Evolutionary conservation across 2,329 filamentous ascomycete genomes (phyloP).

Genomic region (Pseudogymnoascus sp.): DNA sequence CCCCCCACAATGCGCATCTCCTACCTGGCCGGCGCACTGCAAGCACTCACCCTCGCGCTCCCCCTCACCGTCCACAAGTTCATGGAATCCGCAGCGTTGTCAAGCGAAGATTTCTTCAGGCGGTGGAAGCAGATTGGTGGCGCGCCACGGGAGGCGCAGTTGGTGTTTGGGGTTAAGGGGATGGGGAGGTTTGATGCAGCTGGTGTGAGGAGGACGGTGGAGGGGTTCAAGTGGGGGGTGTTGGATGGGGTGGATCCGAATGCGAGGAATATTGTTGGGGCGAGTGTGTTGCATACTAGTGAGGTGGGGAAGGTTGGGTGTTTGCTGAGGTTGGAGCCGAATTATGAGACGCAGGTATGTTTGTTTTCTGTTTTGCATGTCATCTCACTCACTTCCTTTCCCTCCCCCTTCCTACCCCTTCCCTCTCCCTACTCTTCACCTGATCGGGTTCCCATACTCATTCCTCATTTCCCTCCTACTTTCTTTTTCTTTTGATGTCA

Average conservation of each 20-base stretch:
- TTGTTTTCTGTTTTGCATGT: background rate
- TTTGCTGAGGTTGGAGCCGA: slow-evolving; percentile 86
- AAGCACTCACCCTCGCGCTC: slow-evolving; percentile 84
- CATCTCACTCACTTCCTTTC: no score
- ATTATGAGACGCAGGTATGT: slow-evolving; percentile 81
- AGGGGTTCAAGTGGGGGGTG: slow-evolving; percentile 85
- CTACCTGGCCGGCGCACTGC: slow-evolving; percentile 86
- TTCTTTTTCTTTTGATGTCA: background rate
- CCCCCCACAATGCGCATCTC: slow-evolving; percentile 88
- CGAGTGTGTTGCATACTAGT: slow-evolving; percentile 73
- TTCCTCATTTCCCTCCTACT: slow-evolving; percentile 1
- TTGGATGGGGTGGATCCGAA: slow-evolving; percentile 85
- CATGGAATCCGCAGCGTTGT: slow-evolving; percentile 84
- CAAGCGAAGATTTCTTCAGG: slow-evolving; percentile 89
- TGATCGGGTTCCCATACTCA: background rate
- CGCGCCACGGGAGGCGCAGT: slow-evolving; percentile 75
- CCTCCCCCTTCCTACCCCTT: background rate
- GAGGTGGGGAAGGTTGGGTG: slow-evolving; percentile 89
- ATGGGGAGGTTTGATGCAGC: slow-evolving; percentile 52
- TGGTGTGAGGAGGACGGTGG: slow-evolving; percentile 64
- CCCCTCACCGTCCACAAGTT: slow-evolving; percentile 89
- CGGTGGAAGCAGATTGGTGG: slow-evolving; percentile 98
- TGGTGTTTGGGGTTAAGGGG: slow-evolving; percentile 63
- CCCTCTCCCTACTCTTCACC: background rate
- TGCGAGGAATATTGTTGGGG: slow-evolving; percentile 84